These are phyloP conservation scores for Diaporthe vaccinii DNA, from an alignment of 2,329 filamentous ascomycete genomes.

Conservation along the genomic window DNA sequence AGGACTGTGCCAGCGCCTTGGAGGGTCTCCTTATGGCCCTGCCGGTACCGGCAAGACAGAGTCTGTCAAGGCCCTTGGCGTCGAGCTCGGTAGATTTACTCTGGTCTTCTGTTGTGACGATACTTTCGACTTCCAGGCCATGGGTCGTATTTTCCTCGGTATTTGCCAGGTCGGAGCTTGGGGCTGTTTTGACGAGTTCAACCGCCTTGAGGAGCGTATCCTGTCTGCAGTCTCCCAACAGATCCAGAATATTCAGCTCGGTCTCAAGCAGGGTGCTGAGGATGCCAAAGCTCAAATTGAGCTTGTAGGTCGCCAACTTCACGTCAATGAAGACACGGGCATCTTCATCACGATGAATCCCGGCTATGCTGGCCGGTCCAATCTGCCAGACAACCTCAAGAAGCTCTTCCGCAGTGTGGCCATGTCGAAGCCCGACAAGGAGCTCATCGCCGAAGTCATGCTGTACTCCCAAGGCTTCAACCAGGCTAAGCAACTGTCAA, in stretches of 20 bases:
- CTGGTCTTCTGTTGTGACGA: conserved; percentile 99
- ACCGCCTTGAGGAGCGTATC: conserved; percentile 97
- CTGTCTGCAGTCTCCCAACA: conserved; percentile 98
- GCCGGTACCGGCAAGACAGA: conserved; percentile 99
- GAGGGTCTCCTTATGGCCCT: conserved; percentile 96
- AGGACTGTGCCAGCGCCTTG: conserved; percentile 92
- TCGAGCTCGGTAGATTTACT: conserved; percentile 96
- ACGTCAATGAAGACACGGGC: conserved; percentile 92
- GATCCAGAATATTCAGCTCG: conserved; percentile 98
- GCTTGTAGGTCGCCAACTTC: conserved; percentile 89
- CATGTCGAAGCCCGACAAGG: conserved; percentile 99
- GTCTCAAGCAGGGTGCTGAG: conserved; percentile 85
- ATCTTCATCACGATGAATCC: conserved; percentile 99
- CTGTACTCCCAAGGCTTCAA: conserved; percentile 99
- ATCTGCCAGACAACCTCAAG: conserved; percentile 98
- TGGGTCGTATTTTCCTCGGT: conserved; percentile 99
- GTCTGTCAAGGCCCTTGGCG: conserved; percentile 96
- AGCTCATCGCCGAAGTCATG: conserved; percentile 99
- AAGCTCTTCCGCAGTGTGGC: conserved; percentile 99
- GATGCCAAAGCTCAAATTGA: conserved; percentile 93
- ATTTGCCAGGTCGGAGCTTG: conserved; percentile 99
- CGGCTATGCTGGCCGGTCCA: conserved; percentile 97
- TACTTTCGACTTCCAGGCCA: conserved; percentile 99
- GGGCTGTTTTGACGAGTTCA: conserved; percentile 99
- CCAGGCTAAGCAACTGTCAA: conserved; percentile 92